Conservation (phyloP, 1,139 yeast genomes). For the Debaryomycetaceae sp. region DNA sequence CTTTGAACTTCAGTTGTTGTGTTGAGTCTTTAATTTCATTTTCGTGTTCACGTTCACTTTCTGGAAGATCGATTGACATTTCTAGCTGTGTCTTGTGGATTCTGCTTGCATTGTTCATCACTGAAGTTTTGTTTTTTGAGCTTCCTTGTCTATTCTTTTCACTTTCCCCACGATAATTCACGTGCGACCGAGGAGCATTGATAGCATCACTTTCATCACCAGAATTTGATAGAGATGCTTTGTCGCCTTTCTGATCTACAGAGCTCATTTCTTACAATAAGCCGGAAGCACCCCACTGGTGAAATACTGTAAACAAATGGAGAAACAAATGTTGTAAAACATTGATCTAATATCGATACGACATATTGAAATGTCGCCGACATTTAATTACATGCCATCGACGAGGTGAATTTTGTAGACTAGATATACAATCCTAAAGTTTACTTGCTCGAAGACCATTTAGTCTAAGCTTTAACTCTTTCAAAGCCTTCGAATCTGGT, state of each 20-base stretch:
- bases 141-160: neutral
- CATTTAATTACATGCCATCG: neutral
- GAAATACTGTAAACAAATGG: neutral
- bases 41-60: too few species aligned
- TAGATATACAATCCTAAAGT: constrained; percentile 13
- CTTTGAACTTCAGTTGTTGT: too few species aligned
- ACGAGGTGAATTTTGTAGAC: too few species aligned
- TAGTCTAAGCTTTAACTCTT: constrained; percentile 79
- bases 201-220: neutral
- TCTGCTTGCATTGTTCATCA: too few species aligned
- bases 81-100: too few species aligned
- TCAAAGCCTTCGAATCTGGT: constrained; percentile 76
- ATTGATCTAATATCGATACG: neutral
- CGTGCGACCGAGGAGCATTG: neutral
- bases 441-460: constrained; percentile 65
- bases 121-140: neutral
- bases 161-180: neutral
- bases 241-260: neutral
- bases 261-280: too few species aligned
- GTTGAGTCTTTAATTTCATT: too few species aligned
- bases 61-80: too few species aligned
- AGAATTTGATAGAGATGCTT: neutral
- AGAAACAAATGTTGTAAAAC: neutral
- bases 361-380: neutral
- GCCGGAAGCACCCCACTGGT: neutral